Conservation (phyloP, 2,329 filamentous ascomycete genomes). For the Fusarium phyllophilum region DNA sequence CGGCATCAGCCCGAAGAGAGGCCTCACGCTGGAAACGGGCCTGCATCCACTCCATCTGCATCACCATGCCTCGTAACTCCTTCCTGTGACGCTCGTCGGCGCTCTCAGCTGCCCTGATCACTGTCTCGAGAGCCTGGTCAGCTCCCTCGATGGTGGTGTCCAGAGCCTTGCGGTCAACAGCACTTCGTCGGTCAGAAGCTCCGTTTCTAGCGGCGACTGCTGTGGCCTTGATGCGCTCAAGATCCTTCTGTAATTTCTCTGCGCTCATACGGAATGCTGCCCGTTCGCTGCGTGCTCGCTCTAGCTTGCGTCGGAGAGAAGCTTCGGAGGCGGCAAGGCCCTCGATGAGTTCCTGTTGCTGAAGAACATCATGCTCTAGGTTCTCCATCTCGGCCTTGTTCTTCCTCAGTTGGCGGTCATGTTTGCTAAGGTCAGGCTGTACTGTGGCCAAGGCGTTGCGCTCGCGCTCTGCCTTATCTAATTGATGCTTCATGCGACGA, state of each 20-base stretch:
- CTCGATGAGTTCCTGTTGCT: constrained; percentile 74
- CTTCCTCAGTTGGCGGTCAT: constrained; percentile 69
- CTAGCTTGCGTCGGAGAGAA: constrained; percentile 73
- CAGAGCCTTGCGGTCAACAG: constrained; percentile 38
- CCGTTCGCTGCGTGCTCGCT: constrained; percentile 74
- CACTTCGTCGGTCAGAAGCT: constrained; percentile 10
- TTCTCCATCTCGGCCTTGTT: constrained; percentile 73
- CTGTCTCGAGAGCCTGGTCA: constrained; percentile 66
- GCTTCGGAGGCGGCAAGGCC: constrained; percentile 65
- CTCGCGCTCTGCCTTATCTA: constrained; percentile 63
- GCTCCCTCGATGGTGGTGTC: constrained; percentile 51
- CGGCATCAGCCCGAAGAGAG: constrained; percentile 80
- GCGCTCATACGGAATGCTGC: constrained; percentile 64
- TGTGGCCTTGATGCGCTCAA: constrained; percentile 57
- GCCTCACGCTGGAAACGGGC: constrained; percentile 84
- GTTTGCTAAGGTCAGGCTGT: constrained; percentile 58
- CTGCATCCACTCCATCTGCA: constrained; percentile 92
- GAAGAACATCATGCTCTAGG: constrained; percentile 76
- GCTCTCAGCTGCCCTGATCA: constrained; percentile 66
- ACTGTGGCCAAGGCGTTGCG: constrained; percentile 50
- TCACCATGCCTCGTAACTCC: constrained; percentile 82
- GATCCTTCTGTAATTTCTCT: constrained; percentile 64
- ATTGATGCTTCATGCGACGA: constrained; percentile 58
- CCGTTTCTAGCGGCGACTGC: constrained; percentile 45
- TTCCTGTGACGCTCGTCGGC: constrained; percentile 76